phyloP scores from a whole-genome alignment of 208 protist species.

The Naegleria lovaniensis region DNA sequence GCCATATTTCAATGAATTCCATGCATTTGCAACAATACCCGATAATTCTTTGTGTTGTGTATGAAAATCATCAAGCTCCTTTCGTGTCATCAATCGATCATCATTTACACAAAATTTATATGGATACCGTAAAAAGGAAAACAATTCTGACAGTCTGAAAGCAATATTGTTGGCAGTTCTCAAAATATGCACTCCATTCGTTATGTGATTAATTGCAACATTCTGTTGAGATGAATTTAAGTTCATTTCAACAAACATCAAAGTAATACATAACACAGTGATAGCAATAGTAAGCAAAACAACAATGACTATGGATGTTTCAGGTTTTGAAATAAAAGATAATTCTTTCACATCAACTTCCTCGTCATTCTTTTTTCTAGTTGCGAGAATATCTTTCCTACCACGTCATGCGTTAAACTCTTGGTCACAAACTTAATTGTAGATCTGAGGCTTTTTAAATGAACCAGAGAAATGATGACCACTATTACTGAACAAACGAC shows the following conservation, averaged over 20 bases:
- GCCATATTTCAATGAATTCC: neutral
- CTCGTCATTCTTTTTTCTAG: neutral
- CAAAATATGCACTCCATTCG: neutral
- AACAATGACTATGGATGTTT: neutral
- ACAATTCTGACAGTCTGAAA: neutral
- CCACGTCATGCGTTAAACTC: neutral
- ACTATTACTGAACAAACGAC: neutral
- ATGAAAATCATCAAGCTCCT: neutral
- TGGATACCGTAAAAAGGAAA: neutral
- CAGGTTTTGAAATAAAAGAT: neutral
- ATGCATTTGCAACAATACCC: neutral
- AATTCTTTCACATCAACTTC: neutral
- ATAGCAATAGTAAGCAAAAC: neutral
- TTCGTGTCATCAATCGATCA: neutral
- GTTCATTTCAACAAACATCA: neutral
- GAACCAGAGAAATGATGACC: neutral
- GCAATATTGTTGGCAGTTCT: neutral
- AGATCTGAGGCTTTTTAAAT: neutral
- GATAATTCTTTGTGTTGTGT: neutral
- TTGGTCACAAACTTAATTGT: neutral
- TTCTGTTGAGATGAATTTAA: neutral
- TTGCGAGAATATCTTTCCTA: neutral
- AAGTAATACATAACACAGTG: neutral
- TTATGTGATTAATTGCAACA: neutral
- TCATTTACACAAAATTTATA: neutral